Conservation (phyloP, 352 stramenopile genomes). For the Peronospora belbahrii region DNA sequence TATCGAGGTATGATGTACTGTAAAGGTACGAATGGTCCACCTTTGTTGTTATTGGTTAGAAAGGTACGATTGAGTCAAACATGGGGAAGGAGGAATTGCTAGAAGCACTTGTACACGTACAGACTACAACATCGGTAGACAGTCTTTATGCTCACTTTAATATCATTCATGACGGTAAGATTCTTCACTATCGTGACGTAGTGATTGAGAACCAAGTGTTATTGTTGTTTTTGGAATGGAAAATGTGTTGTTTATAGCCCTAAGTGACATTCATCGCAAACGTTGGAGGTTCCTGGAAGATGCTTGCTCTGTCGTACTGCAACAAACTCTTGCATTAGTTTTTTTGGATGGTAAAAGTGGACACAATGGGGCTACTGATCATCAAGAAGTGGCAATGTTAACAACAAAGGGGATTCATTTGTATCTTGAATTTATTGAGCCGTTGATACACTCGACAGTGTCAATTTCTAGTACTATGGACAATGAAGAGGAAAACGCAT, state of each 20-base stretch:
- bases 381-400: slow-evolving; percentile 1
- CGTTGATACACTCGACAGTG: slow-evolving; percentile 22
- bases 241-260: slow-evolving; percentile 21
- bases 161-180: slow-evolving; percentile 26
- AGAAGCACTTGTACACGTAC: slow-evolving; percentile 33
- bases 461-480: slow-evolving; percentile 5
- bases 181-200: background rate
- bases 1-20: too few relatives aligned
- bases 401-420: slow-evolving; percentile 11
- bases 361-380: background rate
- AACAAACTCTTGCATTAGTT: slow-evolving; percentile 11
- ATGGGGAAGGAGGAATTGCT: slow-evolving; percentile 48
- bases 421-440: slow-evolving; percentile 26
- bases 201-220: background rate
- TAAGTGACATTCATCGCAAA: slow-evolving; percentile 50
- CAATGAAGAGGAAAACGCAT: slow-evolving; percentile 12
- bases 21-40: too few relatives aligned
- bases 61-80: too few relatives aligned
- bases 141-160: slow-evolving; percentile 10
- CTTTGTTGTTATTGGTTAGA: too few relatives aligned
- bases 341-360: slow-evolving; percentile 6
- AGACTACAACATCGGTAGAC: slow-evolving; percentile 12
- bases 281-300: slow-evolving; percentile 65
- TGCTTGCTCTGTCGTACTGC: slow-evolving; percentile 43
- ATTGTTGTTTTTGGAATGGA: background rate